These are phyloP conservation scores for Capsicum chinense DNA, from an alignment of 257 asterid species.

Conservation along the genomic window DNA sequence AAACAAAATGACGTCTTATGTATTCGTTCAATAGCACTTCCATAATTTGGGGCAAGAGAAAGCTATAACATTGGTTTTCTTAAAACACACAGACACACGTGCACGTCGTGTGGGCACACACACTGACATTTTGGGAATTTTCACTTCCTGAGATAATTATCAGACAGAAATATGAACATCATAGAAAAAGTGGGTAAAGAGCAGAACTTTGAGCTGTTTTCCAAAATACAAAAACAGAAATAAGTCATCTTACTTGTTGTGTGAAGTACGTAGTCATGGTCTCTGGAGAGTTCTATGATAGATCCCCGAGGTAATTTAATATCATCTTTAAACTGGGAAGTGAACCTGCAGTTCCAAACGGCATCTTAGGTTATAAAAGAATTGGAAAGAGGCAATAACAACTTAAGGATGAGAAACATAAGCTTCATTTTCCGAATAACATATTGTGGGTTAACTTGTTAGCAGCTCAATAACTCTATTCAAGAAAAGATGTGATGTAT, in stretches of 20 bases:
- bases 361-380: not conserved
- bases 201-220: not conserved
- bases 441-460: not conserved
- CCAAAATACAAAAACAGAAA: slow-evolving; percentile 19
- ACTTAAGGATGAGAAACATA: not conserved
- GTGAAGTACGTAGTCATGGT: slow-evolving; percentile 65
- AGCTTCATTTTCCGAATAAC: not conserved
- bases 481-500: not conserved
- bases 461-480: not conserved
- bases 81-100: no score
- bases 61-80: no score
- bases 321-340: slow-evolving; percentile 85
- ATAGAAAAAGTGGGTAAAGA: not conserved
- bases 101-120: not conserved
- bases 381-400: not conserved
- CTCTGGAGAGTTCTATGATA: slow-evolving; percentile 72
- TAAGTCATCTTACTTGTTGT: slow-evolving; percentile 64
- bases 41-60: no score
- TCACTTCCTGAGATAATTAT: not conserved
- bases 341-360: slow-evolving; percentile 56
- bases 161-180: not conserved
- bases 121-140: not conserved
- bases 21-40: no score
- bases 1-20: no score
- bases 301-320: slow-evolving; percentile 84